phyloP scores from a whole-genome alignment of 768 basidiomycete species.

The Kwoniella dejecticola region DNA sequence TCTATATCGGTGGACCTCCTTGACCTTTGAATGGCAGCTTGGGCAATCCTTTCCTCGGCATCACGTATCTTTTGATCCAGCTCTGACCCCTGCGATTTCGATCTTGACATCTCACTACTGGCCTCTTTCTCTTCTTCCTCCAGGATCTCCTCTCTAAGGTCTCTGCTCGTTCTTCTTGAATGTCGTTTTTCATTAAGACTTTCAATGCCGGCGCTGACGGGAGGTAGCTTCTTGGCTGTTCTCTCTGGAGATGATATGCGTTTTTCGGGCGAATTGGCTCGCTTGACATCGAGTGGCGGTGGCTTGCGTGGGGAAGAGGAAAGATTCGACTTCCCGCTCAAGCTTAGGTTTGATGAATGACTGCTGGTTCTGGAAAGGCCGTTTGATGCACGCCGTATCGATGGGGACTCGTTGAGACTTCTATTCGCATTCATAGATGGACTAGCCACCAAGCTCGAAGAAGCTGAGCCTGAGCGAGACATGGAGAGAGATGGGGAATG shows the following conservation, averaged over 20 bases:
- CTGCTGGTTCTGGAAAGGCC: constrained; percentile 15
- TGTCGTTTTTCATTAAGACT: background rate
- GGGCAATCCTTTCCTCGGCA: constrained; percentile 24
- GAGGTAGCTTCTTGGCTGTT: constrained; percentile 9
- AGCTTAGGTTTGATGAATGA: constrained; percentile 11
- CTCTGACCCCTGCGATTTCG: constrained; percentile 15
- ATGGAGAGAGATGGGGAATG: constrained; percentile 26
- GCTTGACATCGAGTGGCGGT: constrained; percentile 6
- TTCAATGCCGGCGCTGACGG: constrained; percentile 5
- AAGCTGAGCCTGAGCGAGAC: constrained; percentile 25
- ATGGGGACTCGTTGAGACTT: constrained; percentile 2
- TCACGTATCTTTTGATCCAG: constrained; percentile 24
- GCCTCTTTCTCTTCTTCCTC: background rate
- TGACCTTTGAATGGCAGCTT: background rate
- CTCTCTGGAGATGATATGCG: constrained; percentile 13
- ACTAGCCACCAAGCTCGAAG: constrained; percentile 19
- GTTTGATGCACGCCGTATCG: background rate
- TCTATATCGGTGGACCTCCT: constrained; percentile 11
- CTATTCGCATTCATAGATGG: constrained; percentile 5
- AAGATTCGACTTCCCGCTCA: background rate
- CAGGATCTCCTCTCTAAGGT: constrained; percentile 6
- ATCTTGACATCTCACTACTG: constrained; percentile 1
- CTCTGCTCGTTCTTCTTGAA: constrained; percentile 10
- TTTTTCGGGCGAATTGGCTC: constrained; percentile 7
- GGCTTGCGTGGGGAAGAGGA: background rate